Base-by-base conservation (phyloP, 805 yeast species). In the Lachancea fermentati region DNA sequence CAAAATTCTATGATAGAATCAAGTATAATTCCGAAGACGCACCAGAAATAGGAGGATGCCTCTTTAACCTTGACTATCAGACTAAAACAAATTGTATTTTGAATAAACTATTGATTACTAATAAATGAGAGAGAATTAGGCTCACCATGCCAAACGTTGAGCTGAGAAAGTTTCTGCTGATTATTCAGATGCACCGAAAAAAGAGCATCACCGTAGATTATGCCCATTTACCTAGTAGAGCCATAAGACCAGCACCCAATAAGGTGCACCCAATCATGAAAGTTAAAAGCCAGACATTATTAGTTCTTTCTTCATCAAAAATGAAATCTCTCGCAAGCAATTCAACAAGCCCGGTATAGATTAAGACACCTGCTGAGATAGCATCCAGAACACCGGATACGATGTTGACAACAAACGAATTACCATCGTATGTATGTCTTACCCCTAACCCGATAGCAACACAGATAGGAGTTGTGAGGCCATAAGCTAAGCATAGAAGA, bases 391-490 rank as follows among this genome's bases (percentile, higher is more conserved):
- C 72, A 35, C 91, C 91, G 39, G 73, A 69, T 4, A 79, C 69
- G 32, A 81, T 67, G 34, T 70, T 66, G 1, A 83, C 77, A 6
- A 62, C 69, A 55, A 70, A 69, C 3, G 81, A 72, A 19, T 69
- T 71, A 25, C 79, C 74, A 24, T 72, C 67, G 54, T 79, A 83
- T 3, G 77, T 55, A 13, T 66, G 54, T 50, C 86, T 72, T 3
- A 81, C 84, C 25, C 89, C 88, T 14, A 83, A 63, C 6, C 89
- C 91, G 49, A 79, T 78, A n/a, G 85, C 88, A 45, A 79, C 75
- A 14, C 81, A 71, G 36, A 81, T 60, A 4, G 91, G 91, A 2
- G 91, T 82, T 16, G 81, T 72, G 16, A 83, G 42, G 9, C 76
- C 70, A 51, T 75, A 81, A 7, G 65, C 77, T 22, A 68, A 13